Evolutionary conservation across 2,329 filamentous ascomycete species (phyloP).

Genomic region (Colletotrichum costaricense): DNA sequence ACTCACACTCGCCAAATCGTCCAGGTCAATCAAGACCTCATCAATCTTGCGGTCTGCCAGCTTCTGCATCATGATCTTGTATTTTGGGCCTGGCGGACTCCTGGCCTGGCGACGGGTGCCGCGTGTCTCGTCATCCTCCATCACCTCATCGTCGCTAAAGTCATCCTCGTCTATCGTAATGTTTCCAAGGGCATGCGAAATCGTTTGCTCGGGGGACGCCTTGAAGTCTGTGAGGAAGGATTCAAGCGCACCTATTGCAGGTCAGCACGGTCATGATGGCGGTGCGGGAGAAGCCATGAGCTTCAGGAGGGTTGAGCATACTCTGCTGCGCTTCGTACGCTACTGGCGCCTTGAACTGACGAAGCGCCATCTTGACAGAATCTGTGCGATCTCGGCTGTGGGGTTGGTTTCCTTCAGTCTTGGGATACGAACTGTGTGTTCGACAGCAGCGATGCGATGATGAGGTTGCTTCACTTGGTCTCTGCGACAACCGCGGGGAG

Average conservation of each 20-base stretch:
- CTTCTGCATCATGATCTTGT: slow-evolving; percentile 87
- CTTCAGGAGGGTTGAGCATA: slow-evolving; percentile 54
- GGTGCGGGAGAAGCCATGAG: slow-evolving; percentile 13
- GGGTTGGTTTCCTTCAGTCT: not conserved
- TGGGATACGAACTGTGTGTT: not conserved
- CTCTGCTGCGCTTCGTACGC: slow-evolving; percentile 90
- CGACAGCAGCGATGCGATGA: not conserved
- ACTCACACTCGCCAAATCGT: slow-evolving; percentile 82
- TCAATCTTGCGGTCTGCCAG: slow-evolving; percentile 82
- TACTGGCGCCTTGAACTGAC: slow-evolving; percentile 81
- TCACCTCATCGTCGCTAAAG: slow-evolving; percentile 89
- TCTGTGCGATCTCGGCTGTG: not conserved
- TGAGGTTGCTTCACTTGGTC: slow-evolving; percentile 5
- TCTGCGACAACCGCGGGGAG: slow-evolving; percentile 15
- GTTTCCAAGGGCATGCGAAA: slow-evolving; percentile 84
- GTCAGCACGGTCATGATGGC: slow-evolving; percentile 42
- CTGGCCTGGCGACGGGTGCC: slow-evolving; percentile 56
- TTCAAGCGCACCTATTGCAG: slow-evolving; percentile 77
- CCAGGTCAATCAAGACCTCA: slow-evolving; percentile 87
- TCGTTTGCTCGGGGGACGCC: slow-evolving; percentile 74
- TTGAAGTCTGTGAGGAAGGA: slow-evolving; percentile 92
- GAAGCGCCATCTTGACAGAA: slow-evolving; percentile 78
- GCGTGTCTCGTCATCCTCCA: slow-evolving; percentile 80
- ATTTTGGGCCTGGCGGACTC: slow-evolving; percentile 80
- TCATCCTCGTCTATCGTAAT: slow-evolving; percentile 90